Base-by-base conservation (phyloP, 768 basidiomycete species). In the Calocybe cyanea region DNA sequence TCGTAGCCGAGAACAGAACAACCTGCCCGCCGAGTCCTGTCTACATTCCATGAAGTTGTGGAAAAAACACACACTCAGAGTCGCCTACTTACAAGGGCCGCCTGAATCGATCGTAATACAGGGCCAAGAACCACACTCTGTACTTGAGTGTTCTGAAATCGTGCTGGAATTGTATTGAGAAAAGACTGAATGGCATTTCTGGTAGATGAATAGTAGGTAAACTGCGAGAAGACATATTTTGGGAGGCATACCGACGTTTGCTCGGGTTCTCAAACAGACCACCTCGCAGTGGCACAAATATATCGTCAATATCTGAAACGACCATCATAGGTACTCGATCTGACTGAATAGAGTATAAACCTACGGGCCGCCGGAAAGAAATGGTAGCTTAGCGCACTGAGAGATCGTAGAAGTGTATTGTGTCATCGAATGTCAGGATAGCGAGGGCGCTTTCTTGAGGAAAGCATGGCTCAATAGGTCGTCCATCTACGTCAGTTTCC, bases 241-340 rank as follows among this genome's bases (percentile, higher is more conserved):
- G 33, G 42, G 37, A 42, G 45, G 65, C 78, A 50, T 52, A 92
- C 89, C 83, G 76, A 37, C 82, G 84, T 49, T 84, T 78, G 41
- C 57, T 49, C 11, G 91, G 85, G 48, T 89, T 76, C 8, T 85
- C 92, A 49, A 97, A 87, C 32, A 94, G 69, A 2, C 84, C 86
- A 4, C 72, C 66, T 15, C 70, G 70, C 18, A 92, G 62, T 0
- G 96, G 96, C 1, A 88, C 64, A 64, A 94, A 98, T 15, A 92
- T 82, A 44, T 99, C 96, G n/a, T 92, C 86, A 30, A 98, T 66
- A 60, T 98, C 96, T 1, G 88, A 69, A 7, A 97, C 77, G 35
- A 98, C 78, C 35, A 94, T 71, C 73, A 94, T 85, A 28, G 74
- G 73, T 1, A 80, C 73, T 54, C 72, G 67, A 59, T 77, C 69